These are phyloP conservation scores for Colletotrichum godetiae DNA, from an alignment of 2,329 filamentous ascomycete genomes.

Conservation along the genomic window DNA sequence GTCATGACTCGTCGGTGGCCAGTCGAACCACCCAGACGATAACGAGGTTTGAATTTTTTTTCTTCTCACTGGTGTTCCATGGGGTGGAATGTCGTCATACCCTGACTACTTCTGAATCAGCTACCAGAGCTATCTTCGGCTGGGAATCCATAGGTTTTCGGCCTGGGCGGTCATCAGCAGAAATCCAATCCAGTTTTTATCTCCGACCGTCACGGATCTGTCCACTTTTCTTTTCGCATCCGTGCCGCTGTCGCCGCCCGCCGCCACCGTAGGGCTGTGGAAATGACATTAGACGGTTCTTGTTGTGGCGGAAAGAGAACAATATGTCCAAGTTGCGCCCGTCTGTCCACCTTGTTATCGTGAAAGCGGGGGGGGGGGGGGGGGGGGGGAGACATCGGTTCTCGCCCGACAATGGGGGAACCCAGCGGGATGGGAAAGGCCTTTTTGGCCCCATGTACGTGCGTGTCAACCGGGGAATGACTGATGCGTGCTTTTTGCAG, in stretches of 20 bases:
- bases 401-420: background rate
- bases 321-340: background rate
- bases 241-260: background rate
- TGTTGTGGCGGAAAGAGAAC: background rate
- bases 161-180: background rate
- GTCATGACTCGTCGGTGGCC: slow-evolving; percentile 30
- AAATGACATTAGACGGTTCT: background rate
- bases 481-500: background rate
- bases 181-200: background rate
- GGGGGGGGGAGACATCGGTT: background rate
- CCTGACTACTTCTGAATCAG: background rate
- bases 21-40: slow-evolving; percentile 1
- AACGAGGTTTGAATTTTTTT: background rate
- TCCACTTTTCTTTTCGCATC: background rate
- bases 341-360: background rate
- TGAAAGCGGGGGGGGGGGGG: background rate
- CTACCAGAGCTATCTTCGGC: no score
- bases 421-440: no score
- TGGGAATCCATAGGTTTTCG: background rate
- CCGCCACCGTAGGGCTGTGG: slow-evolving; percentile 15
- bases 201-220: background rate
- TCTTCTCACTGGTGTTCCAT: background rate
- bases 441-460: no score
- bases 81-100: slow-evolving; percentile 14
- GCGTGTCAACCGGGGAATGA: no score